Conservation (phyloP, 2,329 filamentous ascomycete species). For the Thelonectria rubi region DNA sequence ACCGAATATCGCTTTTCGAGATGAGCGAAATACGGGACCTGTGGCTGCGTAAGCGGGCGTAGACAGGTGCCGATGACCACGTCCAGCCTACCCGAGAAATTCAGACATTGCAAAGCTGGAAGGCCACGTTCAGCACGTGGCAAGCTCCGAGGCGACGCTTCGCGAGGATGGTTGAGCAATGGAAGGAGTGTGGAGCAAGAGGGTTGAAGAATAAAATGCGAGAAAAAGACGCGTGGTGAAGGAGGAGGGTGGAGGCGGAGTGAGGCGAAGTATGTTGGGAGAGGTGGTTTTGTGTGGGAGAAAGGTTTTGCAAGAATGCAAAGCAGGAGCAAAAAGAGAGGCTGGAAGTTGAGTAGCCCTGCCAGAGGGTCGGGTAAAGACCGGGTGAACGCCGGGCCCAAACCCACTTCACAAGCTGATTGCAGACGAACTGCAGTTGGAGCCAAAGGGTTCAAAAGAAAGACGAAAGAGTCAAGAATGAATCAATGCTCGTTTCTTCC, state of each 20-base stretch:
- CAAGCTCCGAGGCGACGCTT: constrained; percentile 43
- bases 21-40: constrained; percentile 96
- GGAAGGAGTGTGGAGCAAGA: constrained; percentile 30
- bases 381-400: constrained; percentile 34
- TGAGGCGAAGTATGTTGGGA: constrained; percentile 29
- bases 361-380: constrained; percentile 33
- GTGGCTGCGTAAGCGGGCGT: constrained; percentile 47
- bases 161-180: constrained; percentile 32
- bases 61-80: constrained; percentile 41
- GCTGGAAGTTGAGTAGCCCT: constrained; percentile 43
- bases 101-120: constrained; percentile 61
- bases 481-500: no score
- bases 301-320: constrained; percentile 47
- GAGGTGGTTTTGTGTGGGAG: constrained; percentile 42
- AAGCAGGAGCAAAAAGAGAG: constrained; percentile 40
- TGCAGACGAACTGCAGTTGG: neutral
- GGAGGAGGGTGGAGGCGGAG: constrained; percentile 36
- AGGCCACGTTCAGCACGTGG: constrained; percentile 55
- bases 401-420: neutral
- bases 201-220: constrained; percentile 29
- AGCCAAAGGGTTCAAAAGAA: no score
- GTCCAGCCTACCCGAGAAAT: constrained; percentile 64
- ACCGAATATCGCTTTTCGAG: constrained; percentile 98
- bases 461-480: no score
- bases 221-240: constrained; percentile 28